phyloP scores from a whole-genome alignment of 306 rosid species.

The Trifolium fragiferum region DNA sequence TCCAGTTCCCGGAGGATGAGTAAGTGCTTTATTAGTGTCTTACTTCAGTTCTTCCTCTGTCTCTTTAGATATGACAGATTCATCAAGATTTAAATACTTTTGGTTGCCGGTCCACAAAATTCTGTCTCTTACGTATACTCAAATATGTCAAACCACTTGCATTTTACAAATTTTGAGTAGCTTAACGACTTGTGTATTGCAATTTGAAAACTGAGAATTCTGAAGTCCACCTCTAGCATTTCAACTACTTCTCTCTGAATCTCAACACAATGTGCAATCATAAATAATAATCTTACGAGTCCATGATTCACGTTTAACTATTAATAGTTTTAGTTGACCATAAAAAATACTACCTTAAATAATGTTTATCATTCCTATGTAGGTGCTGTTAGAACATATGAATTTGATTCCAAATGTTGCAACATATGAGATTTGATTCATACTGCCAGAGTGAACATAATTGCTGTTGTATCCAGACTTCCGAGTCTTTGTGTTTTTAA shows the following conservation, averaged over 20 bases:
- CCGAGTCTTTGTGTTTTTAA: background rate
- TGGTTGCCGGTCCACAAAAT: conserved; percentile 3
- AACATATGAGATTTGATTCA: background rate
- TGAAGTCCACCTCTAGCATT: conserved; percentile 9
- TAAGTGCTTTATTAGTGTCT: conserved; percentile 50
- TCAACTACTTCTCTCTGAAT: background rate
- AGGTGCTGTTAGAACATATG: background rate
- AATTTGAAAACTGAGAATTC: conserved; percentile 22
- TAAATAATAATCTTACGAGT: background rate
- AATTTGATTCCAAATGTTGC: conserved; percentile 20
- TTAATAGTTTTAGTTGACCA: conserved; percentile 13
- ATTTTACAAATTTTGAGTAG: conserved; percentile 15
- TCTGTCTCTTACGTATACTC: background rate
- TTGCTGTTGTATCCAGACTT: conserved; percentile 30
- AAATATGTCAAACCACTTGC: conserved; percentile 1
- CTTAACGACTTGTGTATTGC: conserved; percentile 8
- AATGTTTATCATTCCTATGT: conserved; percentile 1
- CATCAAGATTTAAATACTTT: conserved; percentile 12
- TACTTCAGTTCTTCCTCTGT: conserved; percentile 26
- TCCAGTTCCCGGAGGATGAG: conserved; percentile 86
- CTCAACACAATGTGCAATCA: conserved; percentile 17
- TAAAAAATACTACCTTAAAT: background rate
- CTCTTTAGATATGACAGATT: conserved; percentile 4
- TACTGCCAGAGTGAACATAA: conserved; percentile 13
- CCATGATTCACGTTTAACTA: conserved; percentile 9